Evolutionary conservation across 768 basidiomycete species (phyloP).

Genomic region (Suillus alpinus): DNA sequence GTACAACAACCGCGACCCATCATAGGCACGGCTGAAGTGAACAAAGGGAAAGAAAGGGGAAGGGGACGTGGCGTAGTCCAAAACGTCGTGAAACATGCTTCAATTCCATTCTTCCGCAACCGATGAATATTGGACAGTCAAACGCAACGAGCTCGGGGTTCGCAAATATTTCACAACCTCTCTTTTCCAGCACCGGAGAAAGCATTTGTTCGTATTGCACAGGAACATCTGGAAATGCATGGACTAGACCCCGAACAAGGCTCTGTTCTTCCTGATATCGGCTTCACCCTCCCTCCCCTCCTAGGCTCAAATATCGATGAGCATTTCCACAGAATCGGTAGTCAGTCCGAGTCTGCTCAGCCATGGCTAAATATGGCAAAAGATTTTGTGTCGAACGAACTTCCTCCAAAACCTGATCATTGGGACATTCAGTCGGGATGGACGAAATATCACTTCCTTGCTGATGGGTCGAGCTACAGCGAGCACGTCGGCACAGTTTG

Average conservation of each 20-base stretch:
- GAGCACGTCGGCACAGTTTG: slow-evolving; percentile 90
- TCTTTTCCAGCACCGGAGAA: slow-evolving; percentile 60
- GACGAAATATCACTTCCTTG: slow-evolving; percentile 75
- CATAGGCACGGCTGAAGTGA: neutral
- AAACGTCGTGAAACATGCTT: slow-evolving; percentile 2
- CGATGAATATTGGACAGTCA: neutral
- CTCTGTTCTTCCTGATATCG: slow-evolving; percentile 74
- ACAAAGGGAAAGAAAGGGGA: neutral
- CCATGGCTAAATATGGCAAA: slow-evolving; percentile 77
- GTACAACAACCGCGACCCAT: neutral
- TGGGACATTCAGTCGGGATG: slow-evolving; percentile 72
- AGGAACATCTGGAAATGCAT: slow-evolving; percentile 77
- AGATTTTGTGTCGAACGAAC: slow-evolving; percentile 44
- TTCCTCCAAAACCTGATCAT: slow-evolving; percentile 61
- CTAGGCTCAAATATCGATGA: slow-evolving; percentile 80
- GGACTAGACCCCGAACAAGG: slow-evolving; percentile 77
- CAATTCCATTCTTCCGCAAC: neutral
- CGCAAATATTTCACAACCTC: slow-evolving; percentile 75
- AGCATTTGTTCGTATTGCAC: slow-evolving; percentile 70
- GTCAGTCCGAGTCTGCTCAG: slow-evolving; percentile 56
- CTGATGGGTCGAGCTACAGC: slow-evolving; percentile 76
- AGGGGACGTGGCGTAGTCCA: neutral
- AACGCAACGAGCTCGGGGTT: slow-evolving; percentile 83
- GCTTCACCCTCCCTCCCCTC: slow-evolving; percentile 80
- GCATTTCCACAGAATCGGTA: slow-evolving; percentile 85